These are phyloP conservation scores for Solanum chmielewskii DNA, from an alignment of 257 asterid genomes.

Conservation along the genomic window DNA sequence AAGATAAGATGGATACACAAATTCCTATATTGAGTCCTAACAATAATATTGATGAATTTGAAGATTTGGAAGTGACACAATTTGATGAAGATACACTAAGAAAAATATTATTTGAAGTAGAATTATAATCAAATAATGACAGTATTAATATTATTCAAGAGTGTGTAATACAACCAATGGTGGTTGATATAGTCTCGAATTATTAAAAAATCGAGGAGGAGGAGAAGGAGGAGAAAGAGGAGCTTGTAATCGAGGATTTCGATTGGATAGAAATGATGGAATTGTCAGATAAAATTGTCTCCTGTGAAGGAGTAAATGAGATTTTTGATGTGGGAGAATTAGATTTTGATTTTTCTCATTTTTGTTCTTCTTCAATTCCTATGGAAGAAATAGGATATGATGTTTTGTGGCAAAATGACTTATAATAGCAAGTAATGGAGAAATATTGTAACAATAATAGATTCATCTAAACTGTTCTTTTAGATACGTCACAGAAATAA, in stretches of 20 bases:
- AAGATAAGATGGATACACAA: not conserved
- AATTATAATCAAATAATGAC: not conserved
- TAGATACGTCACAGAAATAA: not conserved
- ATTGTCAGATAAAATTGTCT: not conserved
- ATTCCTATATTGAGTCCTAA: not conserved
- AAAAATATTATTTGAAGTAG: not conserved
- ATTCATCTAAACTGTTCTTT: not conserved
- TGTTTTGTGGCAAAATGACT: not conserved
- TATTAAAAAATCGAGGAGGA: not conserved
- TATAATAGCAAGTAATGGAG: not conserved
- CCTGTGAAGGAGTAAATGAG: not conserved
- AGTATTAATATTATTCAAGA: not conserved
- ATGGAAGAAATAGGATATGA: not conserved
- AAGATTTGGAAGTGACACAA: constrained; percentile 3
- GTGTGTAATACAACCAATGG: not conserved
- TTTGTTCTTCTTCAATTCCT: not conserved
- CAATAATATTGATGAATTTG: not conserved
- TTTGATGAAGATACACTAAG: constrained; percentile 1
- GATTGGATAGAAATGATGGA: not conserved
- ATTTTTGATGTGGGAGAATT: not conserved
- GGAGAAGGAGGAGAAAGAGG: not conserved
- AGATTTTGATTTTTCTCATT: not conserved
- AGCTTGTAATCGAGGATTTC: not conserved
- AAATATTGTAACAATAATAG: not conserved
- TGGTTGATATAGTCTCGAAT: not conserved